These are phyloP conservation scores for Talaromyces sp. DNA, from an alignment of 2,329 filamentous ascomycete genomes.

Conservation along the genomic window DNA sequence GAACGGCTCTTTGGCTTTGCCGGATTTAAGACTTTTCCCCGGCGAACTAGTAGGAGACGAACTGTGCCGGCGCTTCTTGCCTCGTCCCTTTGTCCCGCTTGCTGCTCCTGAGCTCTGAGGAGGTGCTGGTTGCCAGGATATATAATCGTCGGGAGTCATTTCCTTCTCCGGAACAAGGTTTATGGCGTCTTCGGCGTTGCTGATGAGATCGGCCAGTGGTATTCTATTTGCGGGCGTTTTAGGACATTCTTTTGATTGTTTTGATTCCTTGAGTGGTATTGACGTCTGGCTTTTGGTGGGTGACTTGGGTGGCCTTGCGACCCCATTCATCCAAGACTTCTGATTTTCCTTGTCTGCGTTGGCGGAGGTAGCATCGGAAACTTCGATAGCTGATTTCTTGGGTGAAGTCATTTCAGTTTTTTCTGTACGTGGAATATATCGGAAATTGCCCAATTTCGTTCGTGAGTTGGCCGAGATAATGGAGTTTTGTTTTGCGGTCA, in stretches of 20 bases:
- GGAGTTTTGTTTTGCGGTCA: slow-evolving; percentile 22
- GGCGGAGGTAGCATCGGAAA: slow-evolving; percentile 18
- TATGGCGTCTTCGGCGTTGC: slow-evolving; percentile 55
- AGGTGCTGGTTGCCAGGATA: slow-evolving; percentile 54
- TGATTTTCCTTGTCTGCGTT: slow-evolving; percentile 45
- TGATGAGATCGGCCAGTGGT: slow-evolving; percentile 57
- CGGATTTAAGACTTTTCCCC: slow-evolving; percentile 37
- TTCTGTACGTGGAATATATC: slow-evolving; percentile 41
- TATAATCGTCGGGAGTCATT: slow-evolving; percentile 57
- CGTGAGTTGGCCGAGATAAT: slow-evolving; percentile 50
- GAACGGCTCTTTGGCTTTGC: slow-evolving; percentile 41
- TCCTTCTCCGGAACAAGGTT: slow-evolving; percentile 44
- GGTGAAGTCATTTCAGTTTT: slow-evolving; percentile 12
- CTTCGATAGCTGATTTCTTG: slow-evolving; percentile 18
- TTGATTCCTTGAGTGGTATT: slow-evolving; percentile 21
- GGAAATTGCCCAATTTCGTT: slow-evolving; percentile 53
- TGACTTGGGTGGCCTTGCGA: slow-evolving; percentile 21
- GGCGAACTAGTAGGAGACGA: slow-evolving; percentile 71
- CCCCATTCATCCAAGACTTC: slow-evolving; percentile 31
- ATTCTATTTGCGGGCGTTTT: slow-evolving; percentile 57
- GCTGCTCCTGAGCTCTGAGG: slow-evolving; percentile 37
- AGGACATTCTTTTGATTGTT: slow-evolving; percentile 39
- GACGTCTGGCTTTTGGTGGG: slow-evolving; percentile 17
- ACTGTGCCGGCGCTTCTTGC: slow-evolving; percentile 66
- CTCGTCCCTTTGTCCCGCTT: slow-evolving; percentile 43